Conservation (phyloP, 2,329 filamentous ascomycete species). For the Botrytis hyacinthi region DNA sequence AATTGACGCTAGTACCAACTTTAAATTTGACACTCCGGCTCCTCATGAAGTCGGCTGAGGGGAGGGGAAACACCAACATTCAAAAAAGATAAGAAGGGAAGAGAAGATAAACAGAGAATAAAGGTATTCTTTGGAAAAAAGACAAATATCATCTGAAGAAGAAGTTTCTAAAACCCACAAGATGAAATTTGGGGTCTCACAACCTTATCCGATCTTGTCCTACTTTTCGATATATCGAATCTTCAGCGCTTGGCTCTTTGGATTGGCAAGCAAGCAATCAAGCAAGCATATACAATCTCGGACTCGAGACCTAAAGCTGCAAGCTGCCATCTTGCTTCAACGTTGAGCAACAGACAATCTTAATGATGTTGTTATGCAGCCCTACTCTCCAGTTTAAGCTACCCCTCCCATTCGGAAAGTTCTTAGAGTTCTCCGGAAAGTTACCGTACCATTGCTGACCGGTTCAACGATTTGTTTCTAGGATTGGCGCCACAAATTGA, state of each 20-base stretch:
- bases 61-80: conserved; percentile 13
- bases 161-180: conserved; percentile 13
- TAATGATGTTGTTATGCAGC: conserved; percentile 17
- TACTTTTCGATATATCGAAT: conserved; percentile 22
- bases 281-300: conserved; percentile 5
- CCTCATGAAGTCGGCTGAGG: conserved; percentile 15
- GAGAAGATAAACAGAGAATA: not conserved
- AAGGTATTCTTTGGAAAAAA: not conserved
- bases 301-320: conserved; percentile 16
- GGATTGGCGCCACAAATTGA: not conserved
- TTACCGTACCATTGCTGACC: conserved; percentile 1
- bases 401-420: not conserved
- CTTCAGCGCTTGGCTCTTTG: conserved; percentile 11
- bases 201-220: conserved; percentile 25
- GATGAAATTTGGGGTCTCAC: conserved; percentile 22
- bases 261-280: conserved; percentile 10
- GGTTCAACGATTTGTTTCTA: conserved; percentile 8
- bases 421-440: conserved; percentile 3
- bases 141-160: conserved; percentile 10
- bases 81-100: not conserved
- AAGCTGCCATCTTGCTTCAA: conserved; percentile 17
- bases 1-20: conserved; percentile 15
- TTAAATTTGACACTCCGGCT: conserved; percentile 19
- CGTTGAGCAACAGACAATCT: conserved; percentile 18
- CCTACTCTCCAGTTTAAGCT: conserved; percentile 6